Evolutionary conservation across 1,284 basidiomycete species (phyloP), one percentile per base, ranked within the genome.

Genomic region (Marasmius fiardii): DNA sequence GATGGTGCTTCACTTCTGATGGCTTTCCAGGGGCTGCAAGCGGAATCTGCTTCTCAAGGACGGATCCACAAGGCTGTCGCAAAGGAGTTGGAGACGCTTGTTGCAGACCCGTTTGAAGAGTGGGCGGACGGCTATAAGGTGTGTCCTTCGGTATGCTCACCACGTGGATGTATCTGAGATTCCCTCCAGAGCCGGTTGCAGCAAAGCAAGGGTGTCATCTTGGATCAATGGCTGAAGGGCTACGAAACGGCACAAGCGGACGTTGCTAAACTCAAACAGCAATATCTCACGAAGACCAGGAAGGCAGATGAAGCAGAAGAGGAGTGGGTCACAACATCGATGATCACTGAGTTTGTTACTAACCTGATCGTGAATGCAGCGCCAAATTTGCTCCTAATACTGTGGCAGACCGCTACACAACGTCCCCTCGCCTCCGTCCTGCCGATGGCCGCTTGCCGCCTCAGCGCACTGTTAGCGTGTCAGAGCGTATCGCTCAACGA

Each of bases 261-360:
- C 56, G 88, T 90, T 16, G 68, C 74, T 34, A 87, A 88, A 68
- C 72, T 93, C 56, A 92, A 90, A 70, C 80, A 86, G 55, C 76
- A 82, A 47, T 95, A 95, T 65, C 68, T 91, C n/a, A 71, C 77
- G 31, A 95, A 93, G 71, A 85, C 82, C 0, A 82, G 90, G 52
- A 79, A 81, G 35, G 92, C 92, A 3, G 93, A 95, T 62, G 93
- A 95, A 67, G 86, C 88, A 26, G 92, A 93, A 66, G 93, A 95
- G 68, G 92, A 95, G 92, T 95, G 71, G 66, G 89, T 74, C 18
- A 35, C 33, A 43, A 18, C 7, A 31, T 4, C n/a, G 24, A 21
- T 31, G 18, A 43, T 26, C 10, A 18, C 31, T 16, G 7, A 21
- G 41, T 16, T 16, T 43, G 53, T 37, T 24, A 8, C 21, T 21